Percentiles rank a stretch among this genome's conserved stretches.
Conservation (phyloP, 108 stramenopile species). For the Fragilaria radians region DNA sequence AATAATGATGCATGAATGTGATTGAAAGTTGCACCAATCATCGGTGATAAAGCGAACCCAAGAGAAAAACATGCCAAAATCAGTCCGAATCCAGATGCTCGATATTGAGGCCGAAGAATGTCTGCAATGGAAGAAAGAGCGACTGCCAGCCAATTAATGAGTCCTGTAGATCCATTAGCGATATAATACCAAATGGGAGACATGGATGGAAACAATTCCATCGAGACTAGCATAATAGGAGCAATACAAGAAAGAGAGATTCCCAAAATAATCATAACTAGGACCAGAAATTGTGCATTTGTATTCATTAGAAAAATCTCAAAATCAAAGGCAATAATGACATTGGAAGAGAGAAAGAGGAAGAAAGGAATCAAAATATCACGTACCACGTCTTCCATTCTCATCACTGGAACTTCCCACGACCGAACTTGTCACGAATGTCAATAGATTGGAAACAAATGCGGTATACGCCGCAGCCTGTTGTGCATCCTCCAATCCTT, state of each 20-base stretch:
- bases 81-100: conserved; percentile 65
- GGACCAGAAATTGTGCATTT: no score
- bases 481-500: conserved; percentile 69
- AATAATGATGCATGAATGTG: conserved; percentile 51
- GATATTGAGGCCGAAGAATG: conserved; percentile 41
- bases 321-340: no score
- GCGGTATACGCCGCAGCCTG: conserved; percentile 45
- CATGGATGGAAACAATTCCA: conserved; percentile 38
- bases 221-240: conserved; percentile 41
- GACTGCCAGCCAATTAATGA: conserved; percentile 49
- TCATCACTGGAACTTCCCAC: conserved; percentile 78
- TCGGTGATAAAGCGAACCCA: conserved; percentile 58
- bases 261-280: conserved; percentile 39
- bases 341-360: no score
- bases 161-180: conserved; percentile 38
- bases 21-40: conserved; percentile 46
- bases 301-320: no score
- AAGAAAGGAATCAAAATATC: no score
- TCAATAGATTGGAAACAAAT: conserved; percentile 52
- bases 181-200: conserved; percentile 55
- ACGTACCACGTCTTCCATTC: conserved; percentile 48
- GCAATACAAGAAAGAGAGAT: conserved; percentile 39
- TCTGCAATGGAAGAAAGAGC: conserved; percentile 62
- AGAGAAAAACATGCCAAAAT: conserved; percentile 66
- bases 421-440: conserved; percentile 66